Conservation (phyloP, 1,284 basidiomycete genomes). For the Trichosporon coremiiforme region DNA sequence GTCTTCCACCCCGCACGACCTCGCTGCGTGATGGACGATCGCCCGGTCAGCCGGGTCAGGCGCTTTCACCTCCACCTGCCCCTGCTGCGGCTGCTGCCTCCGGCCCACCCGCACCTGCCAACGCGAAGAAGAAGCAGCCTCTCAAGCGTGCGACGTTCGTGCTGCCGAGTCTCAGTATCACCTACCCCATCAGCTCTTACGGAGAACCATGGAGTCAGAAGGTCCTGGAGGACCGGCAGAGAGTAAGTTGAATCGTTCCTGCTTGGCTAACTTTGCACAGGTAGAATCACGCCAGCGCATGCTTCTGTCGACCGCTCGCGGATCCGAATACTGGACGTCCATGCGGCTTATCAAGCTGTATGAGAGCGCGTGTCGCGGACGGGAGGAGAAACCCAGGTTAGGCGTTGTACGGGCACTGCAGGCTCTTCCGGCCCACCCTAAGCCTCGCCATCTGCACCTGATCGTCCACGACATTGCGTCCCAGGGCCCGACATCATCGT, state of each 20-base stretch:
- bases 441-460: slow-evolving; percentile 44
- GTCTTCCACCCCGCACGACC: slow-evolving; percentile 5
- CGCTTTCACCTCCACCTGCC: neutral
- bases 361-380: slow-evolving; percentile 52
- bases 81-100: neutral
- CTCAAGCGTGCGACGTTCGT: slow-evolving; percentile 84
- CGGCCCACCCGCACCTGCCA: neutral
- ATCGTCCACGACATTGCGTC: slow-evolving; percentile 36
- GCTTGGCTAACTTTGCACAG: slow-evolving; percentile 31
- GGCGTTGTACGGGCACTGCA: slow-evolving; percentile 70
- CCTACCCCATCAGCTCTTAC: slow-evolving; percentile 81
- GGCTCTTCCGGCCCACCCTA: slow-evolving; percentile 44
- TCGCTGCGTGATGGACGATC: slow-evolving; percentile 13
- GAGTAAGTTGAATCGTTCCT: slow-evolving; percentile 34
- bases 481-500: neutral
- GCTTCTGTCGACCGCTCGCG: slow-evolving; percentile 58
- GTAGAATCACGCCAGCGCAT: slow-evolving; percentile 63
- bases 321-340: slow-evolving; percentile 53
- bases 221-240: slow-evolving; percentile 58
- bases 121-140: slow-evolving; percentile 55
- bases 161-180: slow-evolving; percentile 73
- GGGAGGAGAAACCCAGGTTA: slow-evolving; percentile 66
- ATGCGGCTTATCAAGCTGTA: slow-evolving; percentile 51
- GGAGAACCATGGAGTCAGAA: slow-evolving; percentile 75
- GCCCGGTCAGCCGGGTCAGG: neutral